Percentiles rank a stretch among this genome's conserved stretches.
Evolutionary conservation across 352 stramenopile species (phyloP).

Genomic region (Phytopythium ostracodes): DNA sequence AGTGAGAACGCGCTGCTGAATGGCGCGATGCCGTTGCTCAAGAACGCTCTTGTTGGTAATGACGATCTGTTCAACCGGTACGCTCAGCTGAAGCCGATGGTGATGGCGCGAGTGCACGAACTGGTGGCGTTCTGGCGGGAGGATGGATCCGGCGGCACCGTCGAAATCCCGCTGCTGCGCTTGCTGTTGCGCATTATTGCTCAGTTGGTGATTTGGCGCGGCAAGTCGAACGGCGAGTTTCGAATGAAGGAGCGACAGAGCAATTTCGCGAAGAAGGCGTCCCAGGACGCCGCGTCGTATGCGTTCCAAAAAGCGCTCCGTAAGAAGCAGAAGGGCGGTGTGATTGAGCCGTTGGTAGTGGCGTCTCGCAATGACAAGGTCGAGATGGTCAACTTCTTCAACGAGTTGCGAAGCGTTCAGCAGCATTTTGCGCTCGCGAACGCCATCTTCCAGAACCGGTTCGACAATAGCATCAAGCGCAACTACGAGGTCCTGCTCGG

Average conservation of each 20-base stretch:
- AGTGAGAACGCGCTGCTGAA: slow-evolving; percentile 26
- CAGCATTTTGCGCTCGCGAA: slow-evolving; percentile 60
- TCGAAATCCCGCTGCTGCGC: slow-evolving; percentile 56
- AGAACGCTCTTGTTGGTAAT: slow-evolving; percentile 24
- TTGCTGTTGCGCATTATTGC: slow-evolving; percentile 40
- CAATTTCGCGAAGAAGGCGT: slow-evolving; percentile 45
- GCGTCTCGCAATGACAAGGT: slow-evolving; percentile 66
- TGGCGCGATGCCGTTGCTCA: slow-evolving; percentile 37
- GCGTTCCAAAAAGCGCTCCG: slow-evolving; percentile 23
- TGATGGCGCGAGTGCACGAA: slow-evolving; percentile 39
- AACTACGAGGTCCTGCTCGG: slow-evolving; percentile 41
- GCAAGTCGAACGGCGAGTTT: slow-evolving; percentile 38
- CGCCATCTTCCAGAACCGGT: slow-evolving; percentile 24
- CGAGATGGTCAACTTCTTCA: slow-evolving; percentile 63
- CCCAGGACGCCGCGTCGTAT: slow-evolving; percentile 45
- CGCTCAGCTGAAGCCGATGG: slow-evolving; percentile 32
- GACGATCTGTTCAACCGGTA: slow-evolving; percentile 25
- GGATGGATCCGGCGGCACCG: slow-evolving; percentile 34
- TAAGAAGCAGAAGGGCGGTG: slow-evolving; percentile 9
- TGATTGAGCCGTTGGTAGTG: slow-evolving; percentile 13
- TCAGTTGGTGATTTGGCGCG: slow-evolving; percentile 53
- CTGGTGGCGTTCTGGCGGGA: slow-evolving; percentile 48
- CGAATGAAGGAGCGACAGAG: slow-evolving; percentile 45
- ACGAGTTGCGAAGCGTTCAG: slow-evolving; percentile 49
- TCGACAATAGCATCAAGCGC: slow-evolving; percentile 12